Base-by-base conservation (phyloP, 352 stramenopile species). In the Phytophthora tentaculata region DNA sequence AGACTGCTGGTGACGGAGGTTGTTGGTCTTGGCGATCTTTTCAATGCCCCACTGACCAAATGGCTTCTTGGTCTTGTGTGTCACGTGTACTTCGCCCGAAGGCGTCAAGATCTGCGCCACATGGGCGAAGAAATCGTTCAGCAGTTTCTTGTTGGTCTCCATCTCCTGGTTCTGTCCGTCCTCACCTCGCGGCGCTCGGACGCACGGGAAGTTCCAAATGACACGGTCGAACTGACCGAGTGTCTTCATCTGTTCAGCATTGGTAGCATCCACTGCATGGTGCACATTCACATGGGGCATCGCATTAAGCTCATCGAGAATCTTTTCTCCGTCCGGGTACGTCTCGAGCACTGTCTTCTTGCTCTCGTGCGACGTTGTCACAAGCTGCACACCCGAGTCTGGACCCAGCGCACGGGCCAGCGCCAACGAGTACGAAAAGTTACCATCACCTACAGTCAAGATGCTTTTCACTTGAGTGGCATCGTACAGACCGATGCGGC, bases 91-190 rank as follows among this genome's bases (percentile, higher is more conserved):
- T 67, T 99, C 83, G 19, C 95, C 94, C 8, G 61, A 72, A 4
- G 72, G 26, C 23, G 79, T 79, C n/a, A 96, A 64, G 28, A 89
- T 71, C 14, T 67, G 35, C 2, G 35, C 52, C 9, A 87, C 77
- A 71, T 90, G 86, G 6, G 49, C 56, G 35, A 99, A 96, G 78
- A 99, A 99, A 17, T 75, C 78, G 29, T 83, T 67, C 20, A 99
- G 67, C 1, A 99, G 77, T 57, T 87, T 59, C 68, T 98, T 98
- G 80, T 99, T 99, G 8, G 81, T 57, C 68, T 98, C 95, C 91
- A 99, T 98, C 67, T 96, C 94, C 35, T 96, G 58, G 74, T 98
- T 98, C 81, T 99, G 96, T n/a, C 96, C 97, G 83, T 99, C 97
- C 74, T 98, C 81, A 51, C 97, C 96, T 12, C 79, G 81, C 0